Evolutionary conservation across 371 early-diverging fungal genomes (phyloP).

Genomic region (Mycotypha africana): DNA sequence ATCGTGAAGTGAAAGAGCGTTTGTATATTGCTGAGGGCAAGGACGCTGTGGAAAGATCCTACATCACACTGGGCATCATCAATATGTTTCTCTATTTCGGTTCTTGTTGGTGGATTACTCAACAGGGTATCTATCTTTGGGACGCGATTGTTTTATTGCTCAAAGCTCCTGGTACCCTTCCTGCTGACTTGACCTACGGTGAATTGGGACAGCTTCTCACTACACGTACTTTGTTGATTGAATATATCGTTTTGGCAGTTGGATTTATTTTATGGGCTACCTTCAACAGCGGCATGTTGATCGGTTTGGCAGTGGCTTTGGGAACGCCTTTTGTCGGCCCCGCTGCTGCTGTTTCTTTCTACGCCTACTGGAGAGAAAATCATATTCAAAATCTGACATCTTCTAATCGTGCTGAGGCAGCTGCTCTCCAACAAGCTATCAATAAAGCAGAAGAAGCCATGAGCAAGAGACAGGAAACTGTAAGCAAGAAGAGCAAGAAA

Average conservation of each 20-base stretch:
- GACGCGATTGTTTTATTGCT: slow-evolving; percentile 15
- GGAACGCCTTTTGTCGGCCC: slow-evolving; percentile 14
- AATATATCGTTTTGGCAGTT: slow-evolving; percentile 1
- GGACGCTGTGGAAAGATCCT: slow-evolving; percentile 13
- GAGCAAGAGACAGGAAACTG: too few species aligned
- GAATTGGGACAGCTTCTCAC: slow-evolving; percentile 8
- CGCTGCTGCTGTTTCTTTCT: slow-evolving; percentile 13
- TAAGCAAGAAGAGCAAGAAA: too few species aligned
- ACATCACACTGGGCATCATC: slow-evolving; percentile 12
- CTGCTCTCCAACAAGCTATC: background rate
- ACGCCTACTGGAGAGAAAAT: slow-evolving; percentile 18
- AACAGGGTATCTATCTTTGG: slow-evolving; percentile 12
- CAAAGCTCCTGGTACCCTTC: slow-evolving; percentile 11
- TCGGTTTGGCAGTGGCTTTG: background rate
- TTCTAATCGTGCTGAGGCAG: background rate
- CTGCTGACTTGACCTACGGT: slow-evolving; percentile 8
- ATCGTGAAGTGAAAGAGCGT: background rate
- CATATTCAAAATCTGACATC: background rate
- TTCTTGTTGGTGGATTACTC: background rate
- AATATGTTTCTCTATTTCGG: slow-evolving; percentile 14
- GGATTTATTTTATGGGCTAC: slow-evolving; percentile 13
- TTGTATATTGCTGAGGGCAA: slow-evolving; percentile 11
- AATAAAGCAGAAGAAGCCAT: background rate
- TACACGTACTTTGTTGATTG: slow-evolving; percentile 11
- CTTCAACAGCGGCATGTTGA: slow-evolving; percentile 7